phyloP scores from a whole-genome alignment of 1,284 basidiomycete genomes.

The Pseudozyma flocculosa region DNA sequence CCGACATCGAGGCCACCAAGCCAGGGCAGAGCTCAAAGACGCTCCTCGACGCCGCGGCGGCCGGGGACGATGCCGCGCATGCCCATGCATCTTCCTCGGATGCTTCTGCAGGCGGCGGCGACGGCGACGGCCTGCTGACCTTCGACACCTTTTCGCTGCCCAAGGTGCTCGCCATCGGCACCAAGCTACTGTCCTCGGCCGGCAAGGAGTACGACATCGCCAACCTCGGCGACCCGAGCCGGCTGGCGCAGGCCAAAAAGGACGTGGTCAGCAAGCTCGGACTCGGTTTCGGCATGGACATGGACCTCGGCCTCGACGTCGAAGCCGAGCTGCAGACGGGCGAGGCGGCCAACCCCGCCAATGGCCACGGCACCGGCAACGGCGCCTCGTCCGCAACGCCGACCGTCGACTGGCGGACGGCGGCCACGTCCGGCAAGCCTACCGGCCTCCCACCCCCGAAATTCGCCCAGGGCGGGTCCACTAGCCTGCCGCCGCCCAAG shows the following conservation, averaged over 20 bases:
- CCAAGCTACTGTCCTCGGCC: conserved; percentile 77
- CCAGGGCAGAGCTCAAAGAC: conserved; percentile 29
- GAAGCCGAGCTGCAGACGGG: conserved; percentile 52
- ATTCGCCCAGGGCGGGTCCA: conserved; percentile 4
- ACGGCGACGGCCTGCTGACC: conserved; percentile 34
- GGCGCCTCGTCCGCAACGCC: conserved; percentile 20
- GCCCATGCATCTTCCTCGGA: too few relatives aligned
- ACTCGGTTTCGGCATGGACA: conserved; percentile 72
- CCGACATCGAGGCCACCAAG: conserved; percentile 29
- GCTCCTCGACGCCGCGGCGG: conserved; percentile 7
- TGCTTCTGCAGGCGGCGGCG: too few relatives aligned
- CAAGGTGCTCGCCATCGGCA: conserved; percentile 72
- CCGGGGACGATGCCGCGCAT: conserved; percentile 10
- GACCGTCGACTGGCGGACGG: conserved; percentile 33
- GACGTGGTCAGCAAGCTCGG: conserved; percentile 64
- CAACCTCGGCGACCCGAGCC: conserved; percentile 60
- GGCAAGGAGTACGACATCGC: conserved; percentile 73
- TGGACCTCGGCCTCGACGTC: conserved; percentile 62
- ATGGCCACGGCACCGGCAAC: conserved; percentile 6
- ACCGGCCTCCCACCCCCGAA: conserved; percentile 26
- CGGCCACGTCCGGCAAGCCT: conserved; percentile 4
- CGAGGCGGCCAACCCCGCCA: conserved; percentile 5
- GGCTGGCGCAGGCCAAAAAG: conserved; percentile 75
- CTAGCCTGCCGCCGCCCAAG: conserved; percentile 18
- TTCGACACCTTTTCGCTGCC: conserved; percentile 65